phyloP scores from a whole-genome alignment of 2,329 filamentous ascomycete genomes.

The Neopestalotiopsis clavispora region DNA sequence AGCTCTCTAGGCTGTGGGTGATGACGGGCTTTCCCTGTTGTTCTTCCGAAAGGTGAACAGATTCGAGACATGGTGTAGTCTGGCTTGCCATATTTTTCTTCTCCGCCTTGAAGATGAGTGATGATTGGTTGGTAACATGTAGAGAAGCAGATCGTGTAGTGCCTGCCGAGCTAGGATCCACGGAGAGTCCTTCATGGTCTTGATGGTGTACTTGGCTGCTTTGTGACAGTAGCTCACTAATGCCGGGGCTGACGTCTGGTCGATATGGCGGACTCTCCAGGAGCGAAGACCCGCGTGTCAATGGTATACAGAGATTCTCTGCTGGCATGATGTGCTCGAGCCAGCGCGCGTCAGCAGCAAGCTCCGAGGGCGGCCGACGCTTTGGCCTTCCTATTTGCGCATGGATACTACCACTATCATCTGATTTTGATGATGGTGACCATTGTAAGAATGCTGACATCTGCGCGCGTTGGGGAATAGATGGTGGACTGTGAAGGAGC shows the following conservation, averaged over 20 bases:
- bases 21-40: neutral
- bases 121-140: neutral
- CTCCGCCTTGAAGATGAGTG: neutral
- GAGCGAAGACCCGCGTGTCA: constrained; percentile 20
- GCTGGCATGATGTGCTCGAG: neutral
- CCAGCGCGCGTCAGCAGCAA: constrained; percentile 18
- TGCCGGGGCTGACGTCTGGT: constrained; percentile 8
- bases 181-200: neutral
- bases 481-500: constrained; percentile 30
- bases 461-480: constrained; percentile 28
- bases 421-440: constrained; percentile 34
- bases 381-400: constrained; percentile 22
- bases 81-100: neutral
- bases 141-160: neutral
- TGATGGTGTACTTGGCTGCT: neutral
- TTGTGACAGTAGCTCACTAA: constrained; percentile 7
- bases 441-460: constrained; percentile 29
- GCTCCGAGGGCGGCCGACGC: constrained; percentile 20
- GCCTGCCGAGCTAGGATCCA: neutral
- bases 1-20: neutral
- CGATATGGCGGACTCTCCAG: constrained; percentile 6
- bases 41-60: neutral
- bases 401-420: constrained; percentile 13
- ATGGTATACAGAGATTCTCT: constrained; percentile 13
- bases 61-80: neutral